Conservation (phyloP, 768 basidiomycete species). For the Hericium erinaceus region DNA sequence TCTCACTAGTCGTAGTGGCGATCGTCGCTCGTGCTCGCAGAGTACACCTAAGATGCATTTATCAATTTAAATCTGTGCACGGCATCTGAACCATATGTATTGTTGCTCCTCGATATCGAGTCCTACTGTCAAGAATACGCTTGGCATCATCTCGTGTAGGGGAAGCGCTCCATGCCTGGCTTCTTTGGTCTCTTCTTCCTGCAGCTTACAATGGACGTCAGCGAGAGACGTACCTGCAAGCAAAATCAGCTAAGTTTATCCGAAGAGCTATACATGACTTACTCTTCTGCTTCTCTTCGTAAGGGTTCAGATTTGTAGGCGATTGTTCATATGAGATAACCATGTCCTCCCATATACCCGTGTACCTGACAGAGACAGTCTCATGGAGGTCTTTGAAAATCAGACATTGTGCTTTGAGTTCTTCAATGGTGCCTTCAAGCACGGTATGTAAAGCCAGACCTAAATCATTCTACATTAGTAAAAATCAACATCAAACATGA, state of each 20-base stretch:
- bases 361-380: background rate
- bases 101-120: background rate
- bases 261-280: background rate
- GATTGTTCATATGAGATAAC: background rate
- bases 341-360: background rate
- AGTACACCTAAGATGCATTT: background rate
- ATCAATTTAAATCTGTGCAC: background rate
- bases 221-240: background rate
- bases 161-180: background rate
- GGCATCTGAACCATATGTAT: background rate
- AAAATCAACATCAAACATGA: background rate
- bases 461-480: background rate
- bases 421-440: background rate
- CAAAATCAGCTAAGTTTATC: background rate
- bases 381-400: background rate
- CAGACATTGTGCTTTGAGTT: background rate
- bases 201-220: background rate
- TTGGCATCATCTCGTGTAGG: background rate
- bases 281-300: background rate
- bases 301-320: background rate
- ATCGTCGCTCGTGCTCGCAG: background rate
- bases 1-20: background rate
- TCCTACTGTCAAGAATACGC: background rate
- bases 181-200: background rate
- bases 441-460: background rate